Percentiles rank a stretch among this genome's conserved stretches.
These are phyloP conservation scores for Phytophthora nicotianae DNA, from an alignment of 352 stramenopile genomes.

Conservation along the genomic window DNA sequence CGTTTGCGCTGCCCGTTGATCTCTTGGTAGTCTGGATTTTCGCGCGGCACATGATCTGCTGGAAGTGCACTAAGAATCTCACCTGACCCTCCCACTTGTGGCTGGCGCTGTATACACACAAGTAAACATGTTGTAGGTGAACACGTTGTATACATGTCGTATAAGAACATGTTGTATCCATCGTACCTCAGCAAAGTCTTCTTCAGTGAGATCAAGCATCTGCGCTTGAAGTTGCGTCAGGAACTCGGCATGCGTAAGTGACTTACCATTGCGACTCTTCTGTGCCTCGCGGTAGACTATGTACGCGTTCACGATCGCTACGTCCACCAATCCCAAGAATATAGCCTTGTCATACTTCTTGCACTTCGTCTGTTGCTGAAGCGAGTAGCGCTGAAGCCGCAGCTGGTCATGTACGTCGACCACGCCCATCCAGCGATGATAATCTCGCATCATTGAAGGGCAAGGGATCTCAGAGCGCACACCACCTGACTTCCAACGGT, in stretches of 20 bases:
- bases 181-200: not conserved
- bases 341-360: not conserved
- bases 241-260: not conserved
- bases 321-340: not conserved
- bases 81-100: not conserved
- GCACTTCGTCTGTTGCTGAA: not conserved
- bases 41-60: not conserved
- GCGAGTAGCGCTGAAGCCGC: not conserved
- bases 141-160: slow-evolving; percentile 1
- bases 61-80: not conserved
- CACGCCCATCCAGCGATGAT: not conserved
- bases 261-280: no score
- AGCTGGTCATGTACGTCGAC: not conserved
- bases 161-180: slow-evolving; percentile 1
- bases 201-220: not conserved
- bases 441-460: not conserved
- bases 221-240: not conserved
- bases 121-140: slow-evolving; percentile 2
- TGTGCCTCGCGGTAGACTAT: not conserved
- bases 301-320: not conserved
- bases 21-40: not conserved
- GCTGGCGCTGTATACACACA: not conserved
- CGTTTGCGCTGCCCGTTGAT: not conserved
- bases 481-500: not conserved
- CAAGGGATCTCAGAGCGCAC: not conserved